These are phyloP conservation scores for Quercus tomentella DNA, from an alignment of 331 rosid genomes.

Conservation along the genomic window DNA sequence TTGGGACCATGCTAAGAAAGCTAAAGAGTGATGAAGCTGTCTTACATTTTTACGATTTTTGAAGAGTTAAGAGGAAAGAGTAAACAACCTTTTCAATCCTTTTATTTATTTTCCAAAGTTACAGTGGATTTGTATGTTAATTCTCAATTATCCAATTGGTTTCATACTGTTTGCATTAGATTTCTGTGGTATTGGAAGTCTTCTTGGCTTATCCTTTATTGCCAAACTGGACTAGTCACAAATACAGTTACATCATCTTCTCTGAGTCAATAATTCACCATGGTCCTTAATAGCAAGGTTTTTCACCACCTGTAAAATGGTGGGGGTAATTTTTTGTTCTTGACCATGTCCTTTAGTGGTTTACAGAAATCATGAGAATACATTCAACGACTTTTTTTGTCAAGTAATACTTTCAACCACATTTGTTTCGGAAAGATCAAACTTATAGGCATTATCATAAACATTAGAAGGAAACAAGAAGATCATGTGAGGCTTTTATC, in stretches of 20 bases:
- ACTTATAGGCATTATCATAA: not conserved
- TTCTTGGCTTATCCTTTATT: too few relatives aligned
- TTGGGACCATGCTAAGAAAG: not conserved
- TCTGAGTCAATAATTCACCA: too few relatives aligned
- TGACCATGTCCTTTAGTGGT: not conserved
- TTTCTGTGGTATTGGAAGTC: too few relatives aligned
- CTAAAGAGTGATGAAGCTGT: too few relatives aligned
- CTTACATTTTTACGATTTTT: too few relatives aligned
- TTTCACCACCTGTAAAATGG: not conserved
- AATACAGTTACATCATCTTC: too few relatives aligned
- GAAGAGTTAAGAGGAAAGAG: too few relatives aligned
- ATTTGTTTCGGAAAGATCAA: not conserved
- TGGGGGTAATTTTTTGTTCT: not conserved
- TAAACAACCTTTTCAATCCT: too few relatives aligned
- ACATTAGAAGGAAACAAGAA: not conserved
- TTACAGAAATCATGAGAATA: not conserved
- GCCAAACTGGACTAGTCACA: too few relatives aligned
- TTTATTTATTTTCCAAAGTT: not conserved
- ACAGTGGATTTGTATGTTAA: not conserved
- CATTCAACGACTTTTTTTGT: not conserved
- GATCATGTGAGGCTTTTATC: not conserved
- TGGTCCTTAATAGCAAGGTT: too few relatives aligned
- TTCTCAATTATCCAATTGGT: not conserved
- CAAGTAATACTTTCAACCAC: not conserved
- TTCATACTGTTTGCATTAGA: too few relatives aligned